phyloP scores from a whole-genome alignment of 768 basidiomycete species.

The Lactarius quietus region DNA sequence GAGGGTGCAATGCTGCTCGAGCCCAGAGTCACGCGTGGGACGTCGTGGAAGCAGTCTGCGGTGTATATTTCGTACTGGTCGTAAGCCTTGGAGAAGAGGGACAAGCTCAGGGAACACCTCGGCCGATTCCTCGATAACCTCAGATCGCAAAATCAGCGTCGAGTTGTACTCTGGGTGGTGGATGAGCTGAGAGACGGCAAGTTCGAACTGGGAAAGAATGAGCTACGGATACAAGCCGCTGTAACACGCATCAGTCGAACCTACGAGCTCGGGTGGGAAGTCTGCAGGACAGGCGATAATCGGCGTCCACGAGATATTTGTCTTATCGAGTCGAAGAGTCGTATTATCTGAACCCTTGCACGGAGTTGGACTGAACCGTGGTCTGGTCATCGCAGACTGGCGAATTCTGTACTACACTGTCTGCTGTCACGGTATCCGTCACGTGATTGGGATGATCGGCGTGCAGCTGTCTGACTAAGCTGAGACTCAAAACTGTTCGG shows the following conservation, averaged over 20 bases:
- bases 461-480: not conserved
- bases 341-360: not conserved
- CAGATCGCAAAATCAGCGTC: slow-evolving; percentile 83
- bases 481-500: not conserved
- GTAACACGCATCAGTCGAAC: slow-evolving; percentile 6
- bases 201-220: slow-evolving; percentile 61
- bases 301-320: slow-evolving; percentile 29
- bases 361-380: slow-evolving; percentile 12
- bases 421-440: no score
- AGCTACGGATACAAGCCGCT: not conserved
- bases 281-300: slow-evolving; percentile 33
- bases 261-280: slow-evolving; percentile 34
- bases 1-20: slow-evolving; percentile 81
- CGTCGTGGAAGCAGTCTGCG: slow-evolving; percentile 72
- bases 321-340: not conserved
- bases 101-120: slow-evolving; percentile 30
- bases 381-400: slow-evolving; percentile 12
- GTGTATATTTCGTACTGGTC: slow-evolving; percentile 51
- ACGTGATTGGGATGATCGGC: no score
- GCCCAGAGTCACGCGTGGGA: slow-evolving; percentile 65
- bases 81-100: slow-evolving; percentile 40
- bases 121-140: slow-evolving; percentile 47
- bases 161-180: slow-evolving; percentile 94
- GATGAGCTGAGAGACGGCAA: slow-evolving; percentile 65
- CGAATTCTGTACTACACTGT: no score